Conservation (phyloP, 108 stramenopile species). For the Skeletonema costatum region DNA sequence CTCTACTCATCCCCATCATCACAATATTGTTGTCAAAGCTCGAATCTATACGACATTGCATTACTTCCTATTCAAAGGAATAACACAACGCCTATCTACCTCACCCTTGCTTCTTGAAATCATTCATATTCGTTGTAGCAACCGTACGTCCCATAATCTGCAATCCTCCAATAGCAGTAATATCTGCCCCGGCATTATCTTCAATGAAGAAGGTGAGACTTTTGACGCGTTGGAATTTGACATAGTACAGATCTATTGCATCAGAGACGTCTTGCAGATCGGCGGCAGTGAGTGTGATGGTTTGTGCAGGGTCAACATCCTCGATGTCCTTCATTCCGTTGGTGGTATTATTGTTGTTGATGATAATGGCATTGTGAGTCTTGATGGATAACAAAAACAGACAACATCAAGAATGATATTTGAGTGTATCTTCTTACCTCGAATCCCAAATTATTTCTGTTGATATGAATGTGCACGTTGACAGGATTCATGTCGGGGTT, state of each 20-base stretch:
- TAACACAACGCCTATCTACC: constrained; percentile 46
- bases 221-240: constrained; percentile 86
- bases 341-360: no score
- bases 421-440: constrained; percentile 36
- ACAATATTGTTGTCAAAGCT: neutral
- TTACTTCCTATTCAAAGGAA: neutral
- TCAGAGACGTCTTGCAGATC: constrained; percentile 70
- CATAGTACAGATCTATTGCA: constrained; percentile 66
- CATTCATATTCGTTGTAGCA: constrained; percentile 79
- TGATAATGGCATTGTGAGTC: neutral
- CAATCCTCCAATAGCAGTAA: constrained; percentile 76
- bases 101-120: constrained; percentile 84
- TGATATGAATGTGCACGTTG: constrained; percentile 73
- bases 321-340: constrained; percentile 60
- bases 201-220: constrained; percentile 84
- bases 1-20: neutral
- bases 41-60: neutral
- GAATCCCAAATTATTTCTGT: constrained; percentile 83
- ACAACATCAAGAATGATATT: neutral
- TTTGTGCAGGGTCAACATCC: constrained; percentile 85
- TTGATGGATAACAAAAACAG: neutral
- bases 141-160: constrained; percentile 73
- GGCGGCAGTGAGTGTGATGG: constrained; percentile 67
- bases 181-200: constrained; percentile 86
- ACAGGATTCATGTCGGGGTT: constrained; percentile 77